Percentiles rank a stretch among this genome's conserved stretches.
phyloP scores from a whole-genome alignment of 2,329 filamentous ascomycete genomes.

The Coniella lustricola region DNA sequence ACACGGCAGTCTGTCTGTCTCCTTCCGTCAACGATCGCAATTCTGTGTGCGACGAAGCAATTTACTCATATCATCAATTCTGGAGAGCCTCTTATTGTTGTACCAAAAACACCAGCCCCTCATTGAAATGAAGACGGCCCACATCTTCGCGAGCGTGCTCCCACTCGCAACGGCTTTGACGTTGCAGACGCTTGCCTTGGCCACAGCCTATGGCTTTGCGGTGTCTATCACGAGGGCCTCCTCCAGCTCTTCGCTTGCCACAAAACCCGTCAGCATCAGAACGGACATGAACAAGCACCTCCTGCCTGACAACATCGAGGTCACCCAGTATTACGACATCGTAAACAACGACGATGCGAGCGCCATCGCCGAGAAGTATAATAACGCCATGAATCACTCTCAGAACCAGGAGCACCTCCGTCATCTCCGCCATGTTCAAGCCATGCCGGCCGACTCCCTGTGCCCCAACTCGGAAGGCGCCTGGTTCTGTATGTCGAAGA shows the following conservation, averaged over 20 bases:
- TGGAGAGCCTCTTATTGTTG: not conserved
- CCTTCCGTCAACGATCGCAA: too few species aligned
- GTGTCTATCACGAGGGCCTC: not conserved
- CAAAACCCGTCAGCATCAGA: too few species aligned
- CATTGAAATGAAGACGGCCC: not conserved
- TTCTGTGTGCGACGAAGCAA: too few species aligned
- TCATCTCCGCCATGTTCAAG: not conserved
- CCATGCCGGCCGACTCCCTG: constrained; percentile 29
- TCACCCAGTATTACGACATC: too few species aligned
- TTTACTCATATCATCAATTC: not conserved
- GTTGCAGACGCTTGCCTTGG: not conserved
- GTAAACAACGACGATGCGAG: too few species aligned
- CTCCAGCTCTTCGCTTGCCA: not conserved
- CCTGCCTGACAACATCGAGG: too few species aligned
- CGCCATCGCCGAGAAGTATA: too few species aligned
- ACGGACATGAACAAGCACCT: too few species aligned
- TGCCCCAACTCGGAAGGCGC: constrained; percentile 41
- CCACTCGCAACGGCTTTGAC: not conserved
- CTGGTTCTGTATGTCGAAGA: constrained; percentile 46
- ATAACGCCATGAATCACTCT: too few species aligned
- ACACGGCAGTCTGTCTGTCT: too few species aligned
- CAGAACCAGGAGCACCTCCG: not conserved
- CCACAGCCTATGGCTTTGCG: not conserved
- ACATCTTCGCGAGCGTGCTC: not conserved
- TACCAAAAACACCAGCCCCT: not conserved